Conservation (phyloP, 163 green algal species). For the Chlamydomonas reinhardtii region DNA sequence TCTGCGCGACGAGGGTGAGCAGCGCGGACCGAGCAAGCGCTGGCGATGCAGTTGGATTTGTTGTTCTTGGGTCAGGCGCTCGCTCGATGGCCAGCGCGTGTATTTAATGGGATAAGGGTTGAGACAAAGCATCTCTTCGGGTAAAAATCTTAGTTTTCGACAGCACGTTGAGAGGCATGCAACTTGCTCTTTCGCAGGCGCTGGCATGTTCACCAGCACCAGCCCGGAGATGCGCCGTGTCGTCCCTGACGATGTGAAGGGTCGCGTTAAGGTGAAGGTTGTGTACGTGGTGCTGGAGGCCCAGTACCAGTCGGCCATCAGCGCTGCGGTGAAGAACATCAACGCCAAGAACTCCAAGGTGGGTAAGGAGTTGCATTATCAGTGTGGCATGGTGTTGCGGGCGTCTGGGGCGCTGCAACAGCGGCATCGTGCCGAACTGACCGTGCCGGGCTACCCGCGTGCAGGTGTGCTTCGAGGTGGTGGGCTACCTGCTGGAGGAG, state of each 20-base stretch:
- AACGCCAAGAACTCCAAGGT: slow-evolving; percentile 89
- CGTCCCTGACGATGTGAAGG: slow-evolving; percentile 80
- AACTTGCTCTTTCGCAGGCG: slow-evolving; percentile 9
- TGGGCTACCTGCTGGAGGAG: slow-evolving; percentile 99
- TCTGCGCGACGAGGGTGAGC: slow-evolving; percentile 74
- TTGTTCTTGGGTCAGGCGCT: no score
- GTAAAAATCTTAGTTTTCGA: no score
- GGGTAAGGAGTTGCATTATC: not conserved
- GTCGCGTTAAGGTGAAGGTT: slow-evolving; percentile 92
- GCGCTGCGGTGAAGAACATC: slow-evolving; percentile 93
- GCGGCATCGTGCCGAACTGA: no score
- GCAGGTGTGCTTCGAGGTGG: slow-evolving; percentile 94
- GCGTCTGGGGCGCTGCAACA: no score
- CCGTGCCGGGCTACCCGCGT: no score
- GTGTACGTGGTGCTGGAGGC: slow-evolving; percentile 99
- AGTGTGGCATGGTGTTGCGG: no score
- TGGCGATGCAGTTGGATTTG: not conserved
- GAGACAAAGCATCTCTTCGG: no score
- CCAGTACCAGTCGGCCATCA: slow-evolving; percentile 96
- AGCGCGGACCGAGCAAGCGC: slow-evolving; percentile 40
- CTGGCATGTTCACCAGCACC: slow-evolving; percentile 85
- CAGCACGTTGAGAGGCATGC: no score
- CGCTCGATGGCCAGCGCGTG: not conserved
- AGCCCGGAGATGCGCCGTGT: slow-evolving; percentile 93
- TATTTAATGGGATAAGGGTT: not conserved